Evolutionary conservation across 1,284 basidiomycete genomes (phyloP).

Genomic region (Neonothopanus nambi): DNA sequence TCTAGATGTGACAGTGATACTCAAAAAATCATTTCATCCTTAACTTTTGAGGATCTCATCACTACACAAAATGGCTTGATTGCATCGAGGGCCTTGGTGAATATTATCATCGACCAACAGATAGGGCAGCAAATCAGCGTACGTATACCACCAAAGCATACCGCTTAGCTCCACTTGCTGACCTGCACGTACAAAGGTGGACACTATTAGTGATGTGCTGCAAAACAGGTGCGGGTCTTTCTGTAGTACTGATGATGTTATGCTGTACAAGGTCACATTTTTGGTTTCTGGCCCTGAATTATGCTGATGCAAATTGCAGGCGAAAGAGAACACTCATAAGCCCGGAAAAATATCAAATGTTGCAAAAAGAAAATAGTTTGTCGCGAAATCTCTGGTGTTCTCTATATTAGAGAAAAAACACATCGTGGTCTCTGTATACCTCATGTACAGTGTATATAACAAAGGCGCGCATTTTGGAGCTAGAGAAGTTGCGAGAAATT

Average conservation of each 20-base stretch:
- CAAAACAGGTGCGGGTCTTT: conserved; percentile 96
- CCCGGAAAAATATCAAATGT: conserved; percentile 82
- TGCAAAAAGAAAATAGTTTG: conserved; percentile 71
- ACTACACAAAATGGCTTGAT: conserved; percentile 81
- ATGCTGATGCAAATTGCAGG: conserved; percentile 46
- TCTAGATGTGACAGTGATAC: conserved; percentile 67
- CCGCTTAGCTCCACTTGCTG: background rate
- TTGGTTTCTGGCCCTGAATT: conserved; percentile 4
- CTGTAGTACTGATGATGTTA: conserved; percentile 97
- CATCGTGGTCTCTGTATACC: background rate
- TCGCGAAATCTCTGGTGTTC: conserved; percentile 78
- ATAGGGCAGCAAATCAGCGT: conserved; percentile 96
- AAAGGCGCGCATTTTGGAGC: conserved; percentile 87
- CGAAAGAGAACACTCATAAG: conserved; percentile 90
- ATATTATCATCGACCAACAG: conserved; percentile 95
- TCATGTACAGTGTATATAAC: conserved; percentile 69
- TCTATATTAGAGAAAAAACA: conserved; percentile 11
- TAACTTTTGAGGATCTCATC: conserved; percentile 87
- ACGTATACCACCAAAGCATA: conserved; percentile 29
- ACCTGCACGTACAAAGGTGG: conserved; percentile 58
- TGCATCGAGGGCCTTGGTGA: conserved; percentile 86
- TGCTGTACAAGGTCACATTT: conserved; percentile 86
- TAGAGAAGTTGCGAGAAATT: conserved; percentile 84
- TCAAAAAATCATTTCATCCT: conserved; percentile 63
- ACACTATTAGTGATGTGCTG: conserved; percentile 92